Conservation (phyloP, 345 rosid species). For the Acer campestre region DNA sequence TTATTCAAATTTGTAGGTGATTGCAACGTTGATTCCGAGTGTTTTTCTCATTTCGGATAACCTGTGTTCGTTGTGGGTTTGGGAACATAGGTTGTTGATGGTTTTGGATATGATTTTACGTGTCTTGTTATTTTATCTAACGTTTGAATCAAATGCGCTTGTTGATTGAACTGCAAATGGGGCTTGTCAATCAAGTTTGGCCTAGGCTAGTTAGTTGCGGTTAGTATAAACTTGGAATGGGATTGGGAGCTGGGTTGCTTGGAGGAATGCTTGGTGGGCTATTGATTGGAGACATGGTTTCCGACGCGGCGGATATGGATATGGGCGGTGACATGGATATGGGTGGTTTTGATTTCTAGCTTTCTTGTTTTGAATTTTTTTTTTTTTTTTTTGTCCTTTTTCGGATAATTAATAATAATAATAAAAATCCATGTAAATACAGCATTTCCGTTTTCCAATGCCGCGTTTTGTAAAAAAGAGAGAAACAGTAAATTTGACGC, state of each 20-base stretch:
- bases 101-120: not conserved
- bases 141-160: not conserved
- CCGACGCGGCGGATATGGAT: slow-evolving; percentile 47
- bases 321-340: slow-evolving; percentile 33
- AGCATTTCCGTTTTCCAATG: too few relatives aligned
- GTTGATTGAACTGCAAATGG: not conserved
- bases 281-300: slow-evolving; percentile 68
- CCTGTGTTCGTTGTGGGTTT: not conserved
- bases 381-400: not conserved
- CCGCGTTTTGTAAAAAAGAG: too few relatives aligned
- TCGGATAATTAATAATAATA: too few relatives aligned
- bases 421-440: not conserved
- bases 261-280: slow-evolving; percentile 84
- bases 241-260: slow-evolving; percentile 69
- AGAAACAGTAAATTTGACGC: too few relatives aligned
- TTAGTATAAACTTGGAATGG: slow-evolving; percentile 45
- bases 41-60: not conserved
- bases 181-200: not conserved
- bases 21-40: not conserved
- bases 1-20: not conserved
- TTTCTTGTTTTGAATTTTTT: not conserved
- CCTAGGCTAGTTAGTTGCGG: not conserved
- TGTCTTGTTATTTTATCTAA: not conserved
- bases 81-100: too few relatives aligned
- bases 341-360: slow-evolving; percentile 43